Evolutionary conservation across 345 rosid genomes (phyloP), one percentile per base, ranked within the genome.

Genomic region (Syzygium grande): DNA sequence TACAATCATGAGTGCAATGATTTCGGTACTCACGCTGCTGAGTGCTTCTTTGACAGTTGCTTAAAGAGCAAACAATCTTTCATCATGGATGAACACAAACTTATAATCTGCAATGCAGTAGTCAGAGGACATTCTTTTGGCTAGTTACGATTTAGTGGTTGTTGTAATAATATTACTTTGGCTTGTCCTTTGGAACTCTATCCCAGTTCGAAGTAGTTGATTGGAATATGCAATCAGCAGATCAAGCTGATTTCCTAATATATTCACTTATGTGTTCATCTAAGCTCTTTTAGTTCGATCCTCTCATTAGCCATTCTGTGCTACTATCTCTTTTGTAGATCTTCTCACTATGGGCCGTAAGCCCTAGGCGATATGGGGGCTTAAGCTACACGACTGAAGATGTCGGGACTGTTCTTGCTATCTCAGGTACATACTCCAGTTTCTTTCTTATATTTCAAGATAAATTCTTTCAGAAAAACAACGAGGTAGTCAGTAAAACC

Each of bases 271-370:
- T 56, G 41, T 41, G 15, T 61, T 63, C 6, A 19, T 19, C 19
- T 49, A 43, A 22, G 30, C 6, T 86, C 68, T 77, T 83, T 25
- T 49, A 23, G 21, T 77, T 30, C 4, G 46, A 53, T 53, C 38
- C 49, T 30, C 27, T 41, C 38, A 52, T 25, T 53, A 49, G 27
- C 52, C 12, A 6, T 23, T 43, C 49, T 21, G 29, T 87, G 78
- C 43, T 29, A 46, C 52, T 68, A 11, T 87, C 61, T 41, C 51
- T 65, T 46, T 46, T 43, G 78, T 51, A 96, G 99, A 92, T 98
- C 89, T 95, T 96, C 90, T 96, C 98, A 11, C 51, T 98, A 73
- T 98, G 99, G 99, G 98, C 98, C 30, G 97, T 93, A 84, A 98
- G 99, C 80, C 96, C 97, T 14, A 93, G 90, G 89, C 93, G 88